Evolutionary conservation across 306 rosid species (phyloP), one percentile per base, ranked within the genome.

Genomic region (Alnus glutinosa): DNA sequence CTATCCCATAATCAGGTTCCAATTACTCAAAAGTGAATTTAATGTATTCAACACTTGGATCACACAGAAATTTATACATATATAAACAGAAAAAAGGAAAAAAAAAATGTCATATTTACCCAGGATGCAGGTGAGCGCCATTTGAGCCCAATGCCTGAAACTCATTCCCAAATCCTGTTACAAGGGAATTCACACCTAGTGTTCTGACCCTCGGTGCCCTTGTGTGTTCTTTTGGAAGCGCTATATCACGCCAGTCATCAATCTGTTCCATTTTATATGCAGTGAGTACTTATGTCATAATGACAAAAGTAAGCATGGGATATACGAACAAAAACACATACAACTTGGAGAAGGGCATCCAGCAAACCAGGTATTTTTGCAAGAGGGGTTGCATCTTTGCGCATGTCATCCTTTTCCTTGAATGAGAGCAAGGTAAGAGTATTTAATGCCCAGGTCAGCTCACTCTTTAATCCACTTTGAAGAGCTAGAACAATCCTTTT

Each of bases 201-300:
- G 89, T 85, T 82, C 98, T 88, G 32, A 88, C 89, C 80, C 96
- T 91, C 1, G 88, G 84, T 1, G 71, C 78, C 89, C 84, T 93
- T 30, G 76, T 86, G 19, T 86, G 83, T 39, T 96, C 97, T 83
- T 86, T 91, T 0, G 97, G 96, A 75, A 93, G 90, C 2, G 93
- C 94, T 77, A 96, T 86, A 75, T 96, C 99, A 78, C 97, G 97
- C 99, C 99, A 96, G 79, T 96, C 98, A 81, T 91, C 98, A 77
- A 96, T 91, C 99, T 96, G 89, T 85, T 78, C 52, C 79, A 81
- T 52, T 54, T 62, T 46, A 81, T 0, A 55, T 30, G 44, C 74
- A 66, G 46, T 66, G 55, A 75, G 44, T 32, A 49, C 62, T 47
- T 54, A 58, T 23, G 14, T 42, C 37, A 48, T 59, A 59, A 67